These are phyloP conservation scores for Dryas alaskensis DNA, from an alignment of 306 rosid genomes.

Conservation along the genomic window DNA sequence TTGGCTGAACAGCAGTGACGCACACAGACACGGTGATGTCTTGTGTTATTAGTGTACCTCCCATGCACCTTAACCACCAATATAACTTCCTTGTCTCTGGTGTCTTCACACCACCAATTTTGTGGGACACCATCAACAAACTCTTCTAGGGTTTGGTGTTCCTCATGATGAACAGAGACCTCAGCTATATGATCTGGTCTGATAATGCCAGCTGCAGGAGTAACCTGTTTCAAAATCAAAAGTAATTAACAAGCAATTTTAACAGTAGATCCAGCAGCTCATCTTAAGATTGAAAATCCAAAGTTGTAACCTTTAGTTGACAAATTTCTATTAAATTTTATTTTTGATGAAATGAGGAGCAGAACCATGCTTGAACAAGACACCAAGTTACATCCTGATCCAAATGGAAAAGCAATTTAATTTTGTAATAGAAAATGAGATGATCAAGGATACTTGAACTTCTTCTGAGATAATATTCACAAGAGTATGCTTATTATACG, in stretches of 20 bases:
- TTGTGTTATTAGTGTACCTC: constrained; percentile 47
- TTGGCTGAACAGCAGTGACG: constrained; percentile 66
- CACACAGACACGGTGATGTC: constrained; percentile 65
- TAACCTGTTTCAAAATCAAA: constrained; percentile 55
- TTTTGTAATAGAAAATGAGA: not conserved
- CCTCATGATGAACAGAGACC: constrained; percentile 85
- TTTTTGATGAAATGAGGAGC: not conserved
- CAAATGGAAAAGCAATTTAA: not conserved
- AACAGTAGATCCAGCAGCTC: no score
- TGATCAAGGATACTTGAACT: not conserved
- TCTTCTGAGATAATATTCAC: not conserved
- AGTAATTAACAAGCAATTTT: constrained; percentile 4
- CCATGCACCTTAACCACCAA: constrained; percentile 75
- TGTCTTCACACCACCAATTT: constrained; percentile 89
- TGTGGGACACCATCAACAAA: constrained; percentile 79
- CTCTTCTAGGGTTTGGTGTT: constrained; percentile 67
- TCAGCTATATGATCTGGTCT: constrained; percentile 71
- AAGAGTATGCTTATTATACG: not conserved
- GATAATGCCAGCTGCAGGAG: constrained; percentile 80
- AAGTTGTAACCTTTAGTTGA: no score
- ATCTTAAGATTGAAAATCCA: no score
- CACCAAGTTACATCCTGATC: not conserved
- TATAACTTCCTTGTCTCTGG: constrained; percentile 77
- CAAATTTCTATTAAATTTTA: no score
- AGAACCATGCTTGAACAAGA: not conserved